Conservation (phyloP, 1,139 yeast genomes). For the Kluyveromyces sp. region DNA sequence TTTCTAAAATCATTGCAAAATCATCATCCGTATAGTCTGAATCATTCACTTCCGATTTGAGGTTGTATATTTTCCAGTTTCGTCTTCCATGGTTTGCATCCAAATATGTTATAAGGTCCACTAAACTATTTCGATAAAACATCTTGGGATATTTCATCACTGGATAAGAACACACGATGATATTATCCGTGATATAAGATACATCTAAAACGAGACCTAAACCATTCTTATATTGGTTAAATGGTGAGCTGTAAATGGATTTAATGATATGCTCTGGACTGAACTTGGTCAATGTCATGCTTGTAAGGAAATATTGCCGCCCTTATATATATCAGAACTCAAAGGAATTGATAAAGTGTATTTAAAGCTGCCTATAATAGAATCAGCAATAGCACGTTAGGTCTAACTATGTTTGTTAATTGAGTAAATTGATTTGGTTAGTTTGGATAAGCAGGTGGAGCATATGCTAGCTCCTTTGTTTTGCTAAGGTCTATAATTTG, state of each 20-base stretch:
- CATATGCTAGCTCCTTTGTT: not conserved
- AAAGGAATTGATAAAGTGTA: no score
- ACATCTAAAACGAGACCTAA: slow-evolving; percentile 43
- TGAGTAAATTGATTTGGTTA: no score
- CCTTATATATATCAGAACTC: not conserved
- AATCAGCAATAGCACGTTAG: no score
- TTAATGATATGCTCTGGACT: slow-evolving; percentile 14
- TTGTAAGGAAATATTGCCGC: not conserved
- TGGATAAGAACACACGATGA: slow-evolving; percentile 74
- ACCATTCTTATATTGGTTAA: slow-evolving; percentile 20
- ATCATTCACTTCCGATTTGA: slow-evolving; percentile 52
- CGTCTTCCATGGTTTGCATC: slow-evolving; percentile 38
- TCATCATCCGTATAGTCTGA: slow-evolving; percentile 41
- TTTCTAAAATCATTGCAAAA: slow-evolving; percentile 8
- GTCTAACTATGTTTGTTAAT: no score
- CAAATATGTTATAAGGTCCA: slow-evolving; percentile 45
- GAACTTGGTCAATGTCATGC: slow-evolving; percentile 7
- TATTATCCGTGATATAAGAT: slow-evolving; percentile 51
- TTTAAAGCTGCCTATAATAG: no score
- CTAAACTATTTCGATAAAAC: slow-evolving; percentile 49
- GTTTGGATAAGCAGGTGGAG: no score
- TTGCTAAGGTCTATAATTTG: not conserved
- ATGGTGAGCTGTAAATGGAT: slow-evolving; percentile 19
- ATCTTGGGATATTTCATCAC: slow-evolving; percentile 38
- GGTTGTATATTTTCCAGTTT: slow-evolving; percentile 69